These are phyloP conservation scores for Asterella californica DNA, from an alignment of 225 moss, liverwort and hornwort species.

Conservation along the genomic window DNA sequence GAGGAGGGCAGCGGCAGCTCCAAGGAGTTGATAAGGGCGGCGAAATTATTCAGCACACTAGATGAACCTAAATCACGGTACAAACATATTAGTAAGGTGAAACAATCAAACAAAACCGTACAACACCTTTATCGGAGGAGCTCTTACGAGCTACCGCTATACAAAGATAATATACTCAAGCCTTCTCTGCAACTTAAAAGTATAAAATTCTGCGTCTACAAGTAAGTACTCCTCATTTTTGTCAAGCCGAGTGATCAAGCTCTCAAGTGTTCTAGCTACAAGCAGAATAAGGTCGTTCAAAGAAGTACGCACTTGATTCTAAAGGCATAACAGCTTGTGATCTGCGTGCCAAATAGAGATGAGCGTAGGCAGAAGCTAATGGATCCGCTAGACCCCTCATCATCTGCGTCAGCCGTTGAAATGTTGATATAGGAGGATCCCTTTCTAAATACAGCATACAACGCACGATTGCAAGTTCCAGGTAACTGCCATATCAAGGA, in stretches of 20 bases:
- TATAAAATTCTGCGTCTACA: background rate
- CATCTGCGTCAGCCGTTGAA: constrained; percentile 84
- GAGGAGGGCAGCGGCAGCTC: constrained; percentile 64
- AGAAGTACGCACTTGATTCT: constrained; percentile 53
- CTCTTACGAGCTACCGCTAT: background rate
- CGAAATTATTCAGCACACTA: constrained; percentile 52
- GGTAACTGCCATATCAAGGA: constrained; percentile 56
- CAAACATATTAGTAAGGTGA: background rate
- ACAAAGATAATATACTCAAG: background rate
- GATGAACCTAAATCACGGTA: constrained; percentile 46
- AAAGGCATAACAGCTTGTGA: constrained; percentile 76
- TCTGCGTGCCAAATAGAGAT: constrained; percentile 82
- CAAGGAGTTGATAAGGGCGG: constrained; percentile 54
- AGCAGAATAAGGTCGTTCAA: background rate
- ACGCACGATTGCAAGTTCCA: constrained; percentile 92
- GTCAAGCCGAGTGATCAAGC: background rate
- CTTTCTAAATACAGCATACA: constrained; percentile 78
- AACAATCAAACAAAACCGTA: background rate
- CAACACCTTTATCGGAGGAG: background rate
- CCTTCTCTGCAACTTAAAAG: background rate
- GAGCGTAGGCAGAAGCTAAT: constrained; percentile 82
- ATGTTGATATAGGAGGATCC: constrained; percentile 67
- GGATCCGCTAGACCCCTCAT: constrained; percentile 91
- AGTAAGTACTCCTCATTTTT: background rate
- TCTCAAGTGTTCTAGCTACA: background rate